phyloP scores from a whole-genome alignment of 2,329 filamentous ascomycete genomes.

The Fusarium pseudoanthophilum region DNA sequence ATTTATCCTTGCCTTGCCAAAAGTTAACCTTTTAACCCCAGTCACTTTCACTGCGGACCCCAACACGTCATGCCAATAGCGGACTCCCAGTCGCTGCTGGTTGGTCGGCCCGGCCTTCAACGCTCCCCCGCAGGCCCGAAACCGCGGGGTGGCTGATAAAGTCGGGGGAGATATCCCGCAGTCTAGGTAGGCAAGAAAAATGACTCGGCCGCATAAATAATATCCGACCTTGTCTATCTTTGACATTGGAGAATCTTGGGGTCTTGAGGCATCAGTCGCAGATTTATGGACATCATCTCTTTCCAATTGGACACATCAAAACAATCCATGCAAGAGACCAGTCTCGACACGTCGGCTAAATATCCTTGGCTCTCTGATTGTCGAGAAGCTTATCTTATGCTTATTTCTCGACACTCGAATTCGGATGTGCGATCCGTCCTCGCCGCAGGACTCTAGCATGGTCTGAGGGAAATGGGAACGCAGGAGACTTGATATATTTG shows the following conservation, averaged over 20 bases:
- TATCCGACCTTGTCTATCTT: background rate
- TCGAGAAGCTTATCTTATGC: conserved; percentile 25
- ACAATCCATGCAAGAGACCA: background rate
- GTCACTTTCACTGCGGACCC: background rate
- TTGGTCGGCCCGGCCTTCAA: conserved; percentile 16
- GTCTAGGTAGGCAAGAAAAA: background rate
- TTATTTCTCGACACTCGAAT: conserved; percentile 5
- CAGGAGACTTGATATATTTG: background rate
- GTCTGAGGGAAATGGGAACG: background rate
- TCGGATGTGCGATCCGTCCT: background rate
- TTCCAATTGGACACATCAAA: background rate
- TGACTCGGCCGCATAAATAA: conserved; percentile 1
- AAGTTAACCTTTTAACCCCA: conserved; percentile 3
- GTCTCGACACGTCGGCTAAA: conserved; percentile 5
- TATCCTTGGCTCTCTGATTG: background rate
- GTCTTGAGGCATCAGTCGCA: background rate
- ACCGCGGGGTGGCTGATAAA: conserved; percentile 43
- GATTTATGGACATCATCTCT: background rate
- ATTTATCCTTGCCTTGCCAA: conserved; percentile 10
- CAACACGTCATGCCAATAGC: conserved; percentile 30
- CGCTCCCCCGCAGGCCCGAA: conserved; percentile 26
- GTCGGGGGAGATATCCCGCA: conserved; percentile 4
- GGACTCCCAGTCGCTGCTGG: conserved; percentile 12
- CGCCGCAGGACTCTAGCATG: background rate
- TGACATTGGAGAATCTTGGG: background rate